Conservation (phyloP, 1,284 basidiomycete genomes). For the Paramarasmius palmivorus region DNA sequence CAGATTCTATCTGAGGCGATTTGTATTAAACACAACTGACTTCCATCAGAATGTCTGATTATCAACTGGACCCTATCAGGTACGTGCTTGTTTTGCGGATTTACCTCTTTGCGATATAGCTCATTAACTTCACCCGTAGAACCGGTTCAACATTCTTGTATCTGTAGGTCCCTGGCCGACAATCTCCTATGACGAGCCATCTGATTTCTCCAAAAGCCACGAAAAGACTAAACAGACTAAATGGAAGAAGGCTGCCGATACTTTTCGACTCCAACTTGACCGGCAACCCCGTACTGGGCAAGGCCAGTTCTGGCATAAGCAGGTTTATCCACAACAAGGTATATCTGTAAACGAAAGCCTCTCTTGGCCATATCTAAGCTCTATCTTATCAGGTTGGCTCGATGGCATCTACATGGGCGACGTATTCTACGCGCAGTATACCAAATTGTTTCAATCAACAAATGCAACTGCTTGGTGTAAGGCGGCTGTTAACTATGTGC, state of each 20-base stretch:
- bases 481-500: no score
- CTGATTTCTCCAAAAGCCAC: slow-evolving; percentile 26
- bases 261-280: slow-evolving; percentile 37
- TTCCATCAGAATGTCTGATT: slow-evolving; percentile 27
- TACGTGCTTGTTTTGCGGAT: neutral
- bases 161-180: slow-evolving; percentile 27
- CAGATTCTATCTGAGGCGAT: no score
- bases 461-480: slow-evolving; percentile 43
- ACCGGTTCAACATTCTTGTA: slow-evolving; percentile 40
- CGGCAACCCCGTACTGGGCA: slow-evolving; percentile 41
- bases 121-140: slow-evolving; percentile 18
- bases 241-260: slow-evolving; percentile 41
- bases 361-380: neutral
- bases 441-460: slow-evolving; percentile 33
- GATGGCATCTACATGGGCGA: slow-evolving; percentile 52
- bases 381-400: slow-evolving; percentile 36
- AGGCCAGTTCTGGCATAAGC: slow-evolving; percentile 47
- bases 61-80: slow-evolving; percentile 34
- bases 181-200: no score
- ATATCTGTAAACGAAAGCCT: neutral
- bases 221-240: slow-evolving; percentile 35
- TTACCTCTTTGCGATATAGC: no score
- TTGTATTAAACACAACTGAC: neutral
- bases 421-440: slow-evolving; percentile 45
- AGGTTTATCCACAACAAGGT: slow-evolving; percentile 44